phyloP scores from a whole-genome alignment of 441 rosid species.

The Brassica hybrid region DNA sequence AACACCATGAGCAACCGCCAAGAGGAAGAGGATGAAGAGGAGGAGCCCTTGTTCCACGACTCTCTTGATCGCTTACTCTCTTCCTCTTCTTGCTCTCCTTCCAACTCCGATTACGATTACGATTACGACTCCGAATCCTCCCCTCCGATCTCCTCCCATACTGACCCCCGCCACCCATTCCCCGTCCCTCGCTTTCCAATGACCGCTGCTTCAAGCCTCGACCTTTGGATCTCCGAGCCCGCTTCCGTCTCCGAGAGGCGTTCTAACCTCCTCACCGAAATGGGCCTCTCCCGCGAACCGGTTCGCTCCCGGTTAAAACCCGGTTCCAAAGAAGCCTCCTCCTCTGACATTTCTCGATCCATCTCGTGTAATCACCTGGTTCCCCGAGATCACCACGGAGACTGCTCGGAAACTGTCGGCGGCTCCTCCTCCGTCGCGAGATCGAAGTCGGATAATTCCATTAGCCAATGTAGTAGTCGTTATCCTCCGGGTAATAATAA shows the following conservation, averaged over 20 bases:
- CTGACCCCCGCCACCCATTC: conserved; percentile 38
- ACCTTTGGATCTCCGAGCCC: conserved; percentile 93
- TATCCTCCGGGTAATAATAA: conserved; percentile 45
- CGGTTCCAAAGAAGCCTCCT: conserved; percentile 25
- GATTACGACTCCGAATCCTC: conserved; percentile 55
- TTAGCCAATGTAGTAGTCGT: conserved; percentile 31
- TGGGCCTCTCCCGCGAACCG: conserved; percentile 76
- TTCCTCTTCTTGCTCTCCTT: conserved; percentile 68
- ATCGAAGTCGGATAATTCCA: conserved; percentile 66
- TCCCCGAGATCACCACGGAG: conserved; percentile 43
- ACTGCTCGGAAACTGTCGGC: conserved; percentile 31
- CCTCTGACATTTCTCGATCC: conserved; percentile 50
- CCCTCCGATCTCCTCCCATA: conserved; percentile 48
- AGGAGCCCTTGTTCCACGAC: conserved; percentile 83
- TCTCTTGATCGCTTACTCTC: conserved; percentile 89
- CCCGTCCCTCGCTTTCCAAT: conserved; percentile 57
- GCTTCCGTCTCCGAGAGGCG: conserved; percentile 89
- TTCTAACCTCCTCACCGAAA: conserved; percentile 58
- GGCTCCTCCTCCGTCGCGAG: conserved; percentile 45
- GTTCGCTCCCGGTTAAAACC: conserved; percentile 55
- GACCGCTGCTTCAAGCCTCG: conserved; percentile 57
- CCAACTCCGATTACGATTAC: conserved; percentile 65
- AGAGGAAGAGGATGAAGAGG: conserved; percentile 61
- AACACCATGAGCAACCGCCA: conserved; percentile 43
- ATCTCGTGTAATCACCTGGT: conserved; percentile 56